Conservation (phyloP, 371 early-diverging fungal genomes). For the Circinella minor region DNA sequence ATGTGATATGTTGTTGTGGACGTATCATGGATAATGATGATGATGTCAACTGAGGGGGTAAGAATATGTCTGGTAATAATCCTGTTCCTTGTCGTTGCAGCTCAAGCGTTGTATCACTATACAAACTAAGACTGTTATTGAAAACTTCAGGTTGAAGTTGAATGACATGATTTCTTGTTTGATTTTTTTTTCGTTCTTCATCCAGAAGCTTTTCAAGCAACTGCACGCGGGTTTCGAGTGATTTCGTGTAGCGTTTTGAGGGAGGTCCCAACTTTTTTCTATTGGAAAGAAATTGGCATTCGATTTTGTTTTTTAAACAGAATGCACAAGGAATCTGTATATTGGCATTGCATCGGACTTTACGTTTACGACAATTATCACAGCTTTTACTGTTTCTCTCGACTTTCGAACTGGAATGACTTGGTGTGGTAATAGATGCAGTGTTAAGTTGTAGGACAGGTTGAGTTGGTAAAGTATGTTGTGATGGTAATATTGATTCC, state of each 20-base stretch:
- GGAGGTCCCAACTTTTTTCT: not conserved
- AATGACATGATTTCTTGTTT: not conserved
- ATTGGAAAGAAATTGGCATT: not conserved
- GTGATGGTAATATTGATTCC: too few relatives aligned
- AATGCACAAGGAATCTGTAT: not conserved
- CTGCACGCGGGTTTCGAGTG: not conserved
- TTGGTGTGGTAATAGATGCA: too few relatives aligned
- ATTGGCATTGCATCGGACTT: not conserved
- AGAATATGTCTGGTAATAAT: too few relatives aligned
- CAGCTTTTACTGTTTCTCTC: not conserved
- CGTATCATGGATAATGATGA: too few relatives aligned
- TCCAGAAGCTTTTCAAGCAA: not conserved
- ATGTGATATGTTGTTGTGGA: too few relatives aligned
- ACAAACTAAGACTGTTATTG: too few relatives aligned
- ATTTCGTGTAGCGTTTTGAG: not conserved
- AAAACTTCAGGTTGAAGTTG: too few relatives aligned
- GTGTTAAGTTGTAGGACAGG: too few relatives aligned
- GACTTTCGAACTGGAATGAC: too few relatives aligned
- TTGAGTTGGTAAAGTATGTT: too few relatives aligned
- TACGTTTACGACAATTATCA: slow-evolving; percentile 5
- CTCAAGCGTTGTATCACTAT: too few relatives aligned
- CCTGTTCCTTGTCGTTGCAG: too few relatives aligned
- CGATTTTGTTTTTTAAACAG: not conserved
- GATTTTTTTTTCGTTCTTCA: not conserved
- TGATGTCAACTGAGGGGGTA: not conserved